Percentiles rank a stretch among this genome's conserved stretches.
Evolutionary conservation across 768 basidiomycete species (phyloP).

Genomic region (Mycena alexandri): DNA sequence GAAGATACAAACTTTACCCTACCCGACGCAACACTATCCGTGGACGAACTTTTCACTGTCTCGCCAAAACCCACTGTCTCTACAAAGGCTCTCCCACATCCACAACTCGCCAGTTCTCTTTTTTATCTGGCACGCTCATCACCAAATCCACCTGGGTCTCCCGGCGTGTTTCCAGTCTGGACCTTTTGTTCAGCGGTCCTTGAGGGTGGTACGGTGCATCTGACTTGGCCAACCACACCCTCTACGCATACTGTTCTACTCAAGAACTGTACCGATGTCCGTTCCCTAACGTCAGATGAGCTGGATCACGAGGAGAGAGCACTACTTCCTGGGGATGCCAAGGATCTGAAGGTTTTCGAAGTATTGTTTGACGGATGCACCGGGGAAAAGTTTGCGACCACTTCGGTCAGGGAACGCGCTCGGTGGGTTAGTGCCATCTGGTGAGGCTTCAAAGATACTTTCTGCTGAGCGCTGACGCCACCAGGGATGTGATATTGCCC

Average conservation of each 20-base stretch:
- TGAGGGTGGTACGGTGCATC: conserved; percentile 39
- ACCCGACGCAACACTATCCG: conserved; percentile 5
- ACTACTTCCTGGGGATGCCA: conserved; percentile 55
- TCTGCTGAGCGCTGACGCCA: not conserved
- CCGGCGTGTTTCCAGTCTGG: conserved; percentile 24
- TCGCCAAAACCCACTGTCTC: conserved; percentile 8
- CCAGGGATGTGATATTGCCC: conserved; percentile 69
- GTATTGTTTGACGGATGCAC: conserved; percentile 66
- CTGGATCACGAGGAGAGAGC: conserved; percentile 59
- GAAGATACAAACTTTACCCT: conserved; percentile 53
- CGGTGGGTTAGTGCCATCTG: conserved; percentile 83
- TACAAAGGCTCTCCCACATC: conserved; percentile 22
- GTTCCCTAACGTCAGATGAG: conserved; percentile 62
- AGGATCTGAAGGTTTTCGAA: conserved; percentile 71
- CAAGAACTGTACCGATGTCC: conserved; percentile 70
- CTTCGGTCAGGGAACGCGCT: conserved; percentile 72
- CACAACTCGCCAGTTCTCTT: conserved; percentile 31
- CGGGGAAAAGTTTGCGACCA: conserved; percentile 72
- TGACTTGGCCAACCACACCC: conserved; percentile 38
- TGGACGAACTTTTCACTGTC: conserved; percentile 13
- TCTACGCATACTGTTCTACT: conserved; percentile 63
- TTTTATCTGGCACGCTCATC: conserved; percentile 32
- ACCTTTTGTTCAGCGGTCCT: conserved; percentile 35
- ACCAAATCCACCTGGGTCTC: conserved; percentile 2
- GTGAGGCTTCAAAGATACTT: conserved; percentile 51